Conservation (phyloP, 495 filamentous ascomycete genomes). For the Hypoxylon intermedium region DNA sequence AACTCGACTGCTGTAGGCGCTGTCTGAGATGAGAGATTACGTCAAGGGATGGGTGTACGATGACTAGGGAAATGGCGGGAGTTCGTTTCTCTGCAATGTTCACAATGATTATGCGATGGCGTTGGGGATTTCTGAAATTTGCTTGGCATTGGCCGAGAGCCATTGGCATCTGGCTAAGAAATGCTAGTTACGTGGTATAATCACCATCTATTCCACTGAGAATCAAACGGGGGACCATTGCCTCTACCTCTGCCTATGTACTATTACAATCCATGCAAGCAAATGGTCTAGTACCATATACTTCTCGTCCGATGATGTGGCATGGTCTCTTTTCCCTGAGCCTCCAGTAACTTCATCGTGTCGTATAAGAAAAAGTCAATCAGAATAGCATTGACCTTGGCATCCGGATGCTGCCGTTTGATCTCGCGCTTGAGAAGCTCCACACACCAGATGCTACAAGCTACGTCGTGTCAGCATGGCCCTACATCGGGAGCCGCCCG, state of each 20-base stretch:
- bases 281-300: constrained; percentile 81
- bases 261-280: constrained; percentile 6
- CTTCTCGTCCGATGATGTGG: constrained; percentile 94
- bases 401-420: constrained; percentile 69
- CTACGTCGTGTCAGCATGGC: constrained; percentile 37
- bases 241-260: constrained; percentile 8
- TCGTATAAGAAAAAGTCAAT: constrained; percentile 98
- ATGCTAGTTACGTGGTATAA: constrained; percentile 5
- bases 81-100: neutral
- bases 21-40: constrained; percentile 14
- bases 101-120: constrained; percentile 34
- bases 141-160: constrained; percentile 16
- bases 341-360: constrained; percentile 83
- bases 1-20: constrained; percentile 51
- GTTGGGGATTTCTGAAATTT: constrained; percentile 32
- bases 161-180: neutral
- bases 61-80: constrained; percentile 7
- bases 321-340: constrained; percentile 63
- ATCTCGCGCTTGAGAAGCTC: constrained; percentile 91
- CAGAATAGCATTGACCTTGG: constrained; percentile 81
- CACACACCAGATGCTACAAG: constrained; percentile 90
- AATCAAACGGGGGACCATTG: constrained; percentile 1
- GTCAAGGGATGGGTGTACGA: constrained; percentile 16
- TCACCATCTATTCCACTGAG: constrained; percentile 5
- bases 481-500: neutral